A percentile compares a stretch with the other conserved stretches of the same genome.
Evolutionary conservation across 768 basidiomycete species (phyloP).

Genomic region (Pluteus cervinus): DNA sequence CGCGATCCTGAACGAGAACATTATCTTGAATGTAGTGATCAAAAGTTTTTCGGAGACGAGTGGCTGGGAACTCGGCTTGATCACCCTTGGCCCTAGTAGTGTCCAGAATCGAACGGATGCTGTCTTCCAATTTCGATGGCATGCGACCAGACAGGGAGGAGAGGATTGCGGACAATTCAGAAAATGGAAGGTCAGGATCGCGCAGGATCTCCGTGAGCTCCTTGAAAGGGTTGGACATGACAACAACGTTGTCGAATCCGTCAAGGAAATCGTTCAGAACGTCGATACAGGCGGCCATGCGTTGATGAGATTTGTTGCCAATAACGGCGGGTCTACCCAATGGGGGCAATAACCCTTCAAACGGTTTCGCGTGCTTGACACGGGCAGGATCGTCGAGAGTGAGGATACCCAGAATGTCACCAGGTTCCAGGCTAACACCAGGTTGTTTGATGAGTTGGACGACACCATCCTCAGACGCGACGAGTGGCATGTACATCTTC

Average conservation of each 20-base stretch:
- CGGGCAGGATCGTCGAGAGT: constrained; percentile 93
- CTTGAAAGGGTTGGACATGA: constrained; percentile 83
- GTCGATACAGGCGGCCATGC: constrained; percentile 63
- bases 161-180: constrained; percentile 77
- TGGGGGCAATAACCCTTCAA: constrained; percentile 86
- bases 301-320: constrained; percentile 89
- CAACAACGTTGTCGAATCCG: constrained; percentile 93
- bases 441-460: constrained; percentile 98
- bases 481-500: constrained; percentile 99
- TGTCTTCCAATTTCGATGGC: constrained; percentile 86
- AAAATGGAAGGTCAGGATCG: constrained; percentile 83
- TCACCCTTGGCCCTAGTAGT: constrained; percentile 65
- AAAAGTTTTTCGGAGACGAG: constrained; percentile 78
- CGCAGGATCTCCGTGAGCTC: constrained; percentile 79
- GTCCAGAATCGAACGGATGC: constrained; percentile 74
- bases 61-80: constrained; percentile 84
- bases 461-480: constrained; percentile 89
- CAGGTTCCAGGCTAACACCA: constrained; percentile 92
- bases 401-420: constrained; percentile 95
- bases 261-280: constrained; percentile 88
- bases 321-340: constrained; percentile 83
- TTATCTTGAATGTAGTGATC: constrained; percentile 82
- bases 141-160: constrained; percentile 90
- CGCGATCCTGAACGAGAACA: constrained; percentile 72
- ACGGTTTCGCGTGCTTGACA: constrained; percentile 97